Conservation (phyloP, 2,329 filamentous ascomycete species). For the Didymella pomorum region DNA sequence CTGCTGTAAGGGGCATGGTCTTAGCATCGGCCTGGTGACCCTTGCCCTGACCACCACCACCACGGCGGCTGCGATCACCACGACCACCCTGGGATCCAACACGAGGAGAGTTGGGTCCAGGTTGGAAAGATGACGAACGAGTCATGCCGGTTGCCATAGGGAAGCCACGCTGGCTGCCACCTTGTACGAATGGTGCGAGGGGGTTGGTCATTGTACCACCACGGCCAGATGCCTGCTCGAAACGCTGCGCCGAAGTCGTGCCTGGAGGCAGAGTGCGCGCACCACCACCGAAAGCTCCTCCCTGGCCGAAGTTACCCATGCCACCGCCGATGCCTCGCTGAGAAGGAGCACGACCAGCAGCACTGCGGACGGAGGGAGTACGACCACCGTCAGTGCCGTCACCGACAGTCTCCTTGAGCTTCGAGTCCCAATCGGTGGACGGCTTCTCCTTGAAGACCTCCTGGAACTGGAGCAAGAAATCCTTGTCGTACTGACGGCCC, state of each 20-base stretch:
- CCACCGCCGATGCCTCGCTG: conserved; percentile 35
- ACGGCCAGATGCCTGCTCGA: conserved; percentile 52
- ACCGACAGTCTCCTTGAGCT: conserved; percentile 84
- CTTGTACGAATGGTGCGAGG: conserved; percentile 65
- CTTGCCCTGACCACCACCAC: conserved; percentile 50
- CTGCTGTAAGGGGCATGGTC: conserved; percentile 89
- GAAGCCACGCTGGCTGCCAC: conserved; percentile 63
- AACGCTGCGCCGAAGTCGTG: conserved; percentile 80
- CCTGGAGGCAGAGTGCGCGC: conserved; percentile 73
- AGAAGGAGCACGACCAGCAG: conserved; percentile 60
- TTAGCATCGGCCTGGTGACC: conserved; percentile 72
- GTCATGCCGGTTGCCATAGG: conserved; percentile 72
- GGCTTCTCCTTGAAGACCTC: conserved; percentile 96
- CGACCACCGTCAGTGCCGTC: conserved; percentile 74
- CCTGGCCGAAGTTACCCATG: conserved; percentile 74
- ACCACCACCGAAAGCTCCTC: conserved; percentile 50
- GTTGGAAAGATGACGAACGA: conserved; percentile 65
- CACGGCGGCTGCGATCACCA: conserved; percentile 69
- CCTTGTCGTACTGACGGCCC: conserved; percentile 92
- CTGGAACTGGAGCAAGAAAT: conserved; percentile 96
- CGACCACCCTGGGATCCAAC: conserved; percentile 64
- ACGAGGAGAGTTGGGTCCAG: conserved; percentile 75
- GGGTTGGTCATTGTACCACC: conserved; percentile 55
- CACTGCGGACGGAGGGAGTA: conserved; percentile 66
- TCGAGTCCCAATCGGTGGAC: conserved; percentile 88